Evolutionary conservation across 768 basidiomycete genomes (phyloP).

Genomic region (Naganishia onofrii): DNA sequence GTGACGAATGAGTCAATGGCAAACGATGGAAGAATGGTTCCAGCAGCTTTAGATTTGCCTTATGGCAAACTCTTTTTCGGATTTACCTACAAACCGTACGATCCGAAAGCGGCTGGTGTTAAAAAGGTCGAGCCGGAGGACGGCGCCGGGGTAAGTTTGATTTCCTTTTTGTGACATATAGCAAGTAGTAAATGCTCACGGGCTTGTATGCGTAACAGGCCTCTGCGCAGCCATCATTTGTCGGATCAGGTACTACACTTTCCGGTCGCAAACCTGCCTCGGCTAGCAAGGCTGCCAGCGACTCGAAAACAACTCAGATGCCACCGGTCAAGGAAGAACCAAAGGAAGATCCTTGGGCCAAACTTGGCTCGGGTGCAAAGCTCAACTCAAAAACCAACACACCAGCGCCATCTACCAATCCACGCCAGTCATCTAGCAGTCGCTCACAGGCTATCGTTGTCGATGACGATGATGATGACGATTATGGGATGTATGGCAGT

Average conservation of each 20-base stretch:
- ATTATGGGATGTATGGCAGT: conserved; percentile 30
- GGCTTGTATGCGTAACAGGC: conserved; percentile 45
- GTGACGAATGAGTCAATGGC: conserved; percentile 78
- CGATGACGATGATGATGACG: conserved; percentile 34
- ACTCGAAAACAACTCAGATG: conserved; percentile 41
- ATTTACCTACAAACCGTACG: conserved; percentile 67
- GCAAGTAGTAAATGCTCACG: conserved; percentile 54
- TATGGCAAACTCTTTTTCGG: conserved; percentile 97
- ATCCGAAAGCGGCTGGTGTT: conserved; percentile 43
- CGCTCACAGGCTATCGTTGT: conserved; percentile 31
- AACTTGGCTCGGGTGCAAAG: conserved; percentile 49
- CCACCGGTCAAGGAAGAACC: conserved; percentile 61
- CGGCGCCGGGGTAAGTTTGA: conserved; percentile 39
- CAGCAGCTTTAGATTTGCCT: conserved; percentile 83
- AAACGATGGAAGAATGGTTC: conserved; percentile 67
- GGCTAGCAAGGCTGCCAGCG: conserved; percentile 45
- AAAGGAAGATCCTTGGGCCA: conserved; percentile 54
- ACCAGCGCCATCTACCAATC: neutral
- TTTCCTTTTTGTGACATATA: conserved; percentile 39
- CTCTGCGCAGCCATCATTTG: conserved; percentile 55
- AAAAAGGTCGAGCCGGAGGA: conserved; percentile 40
- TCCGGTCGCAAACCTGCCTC: conserved; percentile 57
- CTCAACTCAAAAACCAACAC: conserved; percentile 54
- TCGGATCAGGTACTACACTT: conserved; percentile 67
- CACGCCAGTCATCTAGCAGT: neutral